Evolutionary conservation across 805 yeast genomes (phyloP).

Genomic region (Teunomyces gatunensis): DNA sequence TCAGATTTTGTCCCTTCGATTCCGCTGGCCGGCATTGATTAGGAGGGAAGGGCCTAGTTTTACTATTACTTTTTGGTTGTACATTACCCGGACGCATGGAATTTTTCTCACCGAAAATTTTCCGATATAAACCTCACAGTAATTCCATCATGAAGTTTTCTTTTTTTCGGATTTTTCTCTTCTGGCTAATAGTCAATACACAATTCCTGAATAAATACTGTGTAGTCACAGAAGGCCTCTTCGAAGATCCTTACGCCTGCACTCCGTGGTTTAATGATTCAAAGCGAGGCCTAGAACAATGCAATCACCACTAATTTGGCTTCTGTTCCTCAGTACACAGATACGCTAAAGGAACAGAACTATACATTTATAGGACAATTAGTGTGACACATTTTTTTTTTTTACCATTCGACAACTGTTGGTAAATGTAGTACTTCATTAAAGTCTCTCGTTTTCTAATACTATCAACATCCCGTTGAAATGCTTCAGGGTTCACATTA

Average conservation of each 20-base stretch:
- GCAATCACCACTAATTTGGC: constrained; percentile 19
- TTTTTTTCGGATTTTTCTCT: background rate
- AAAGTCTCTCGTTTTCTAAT: too few species aligned
- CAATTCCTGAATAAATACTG: background rate
- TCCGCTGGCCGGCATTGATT: constrained; percentile 3
- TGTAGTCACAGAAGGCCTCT: constrained; percentile 20
- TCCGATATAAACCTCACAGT: background rate
- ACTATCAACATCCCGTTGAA: too few species aligned
- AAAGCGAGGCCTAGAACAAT: constrained; percentile 32
- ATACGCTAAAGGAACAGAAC: constrained; percentile 27
- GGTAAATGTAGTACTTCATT: too few species aligned
- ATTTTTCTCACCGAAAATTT: background rate
- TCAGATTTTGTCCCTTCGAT: constrained; percentile 50
- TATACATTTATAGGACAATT: constrained; percentile 25
- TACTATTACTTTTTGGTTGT: constrained; percentile 2
- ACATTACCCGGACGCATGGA: constrained; percentile 6
- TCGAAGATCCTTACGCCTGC: constrained; percentile 31
- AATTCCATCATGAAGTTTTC: background rate
- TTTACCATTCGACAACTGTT: background rate
- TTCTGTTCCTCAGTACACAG: constrained; percentile 9
- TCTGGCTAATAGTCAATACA: background rate
- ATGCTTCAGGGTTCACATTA: too few species aligned
- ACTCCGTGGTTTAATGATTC: constrained; percentile 30
- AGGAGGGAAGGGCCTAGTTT: constrained; percentile 1
- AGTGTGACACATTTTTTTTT: constrained; percentile 29